These are phyloP conservation scores for Lecanicillium sp. DNA, from an alignment of 2,329 filamentous ascomycete genomes.

Conservation along the genomic window DNA sequence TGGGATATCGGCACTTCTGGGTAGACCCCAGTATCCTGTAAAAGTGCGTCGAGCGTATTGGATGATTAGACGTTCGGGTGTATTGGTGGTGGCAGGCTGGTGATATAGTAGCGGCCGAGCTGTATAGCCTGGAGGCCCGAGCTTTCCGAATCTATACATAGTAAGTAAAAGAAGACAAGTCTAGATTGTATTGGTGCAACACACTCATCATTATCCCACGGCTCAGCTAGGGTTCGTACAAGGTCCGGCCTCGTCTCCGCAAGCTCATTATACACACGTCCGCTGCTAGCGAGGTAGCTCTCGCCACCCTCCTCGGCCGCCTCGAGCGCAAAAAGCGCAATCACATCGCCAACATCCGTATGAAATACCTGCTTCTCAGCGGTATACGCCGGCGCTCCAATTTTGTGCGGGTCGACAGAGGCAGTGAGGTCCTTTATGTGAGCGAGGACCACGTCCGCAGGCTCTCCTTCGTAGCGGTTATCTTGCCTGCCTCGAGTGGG, in stretches of 20 bases:
- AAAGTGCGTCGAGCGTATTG: slow-evolving; percentile 55
- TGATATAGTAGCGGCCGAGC: slow-evolving; percentile 48
- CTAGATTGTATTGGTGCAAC: no score
- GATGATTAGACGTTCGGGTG: slow-evolving; percentile 47
- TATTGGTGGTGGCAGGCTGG: slow-evolving; percentile 35
- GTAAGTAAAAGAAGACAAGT: neutral
- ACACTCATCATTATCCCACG: slow-evolving; percentile 38
- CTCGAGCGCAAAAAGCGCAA: slow-evolving; percentile 49
- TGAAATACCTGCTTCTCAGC: slow-evolving; percentile 57
- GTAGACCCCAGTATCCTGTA: slow-evolving; percentile 48
- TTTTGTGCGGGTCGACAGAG: slow-evolving; percentile 23
- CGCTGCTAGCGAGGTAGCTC: slow-evolving; percentile 50
- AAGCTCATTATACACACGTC: slow-evolving; percentile 56
- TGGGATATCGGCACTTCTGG: slow-evolving; percentile 45
- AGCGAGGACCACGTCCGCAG: slow-evolving; percentile 43
- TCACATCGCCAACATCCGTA: slow-evolving; percentile 51
- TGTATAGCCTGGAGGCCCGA: slow-evolving; percentile 31
- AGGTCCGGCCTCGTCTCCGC: slow-evolving; percentile 51
- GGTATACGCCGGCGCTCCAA: slow-evolving; percentile 52
- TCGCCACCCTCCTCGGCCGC: slow-evolving; percentile 45
- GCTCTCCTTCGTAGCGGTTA: slow-evolving; percentile 32
- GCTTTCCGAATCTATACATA: slow-evolving; percentile 40
- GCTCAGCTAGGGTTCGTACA: slow-evolving; percentile 45
- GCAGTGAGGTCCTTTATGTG: slow-evolving; percentile 55
- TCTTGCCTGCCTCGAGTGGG: slow-evolving; percentile 46